Evolutionary conservation across 495 filamentous ascomycete genomes (phyloP), one percentile per base, ranked within the genome.

Genomic region (Daldinia vernicosa): DNA sequence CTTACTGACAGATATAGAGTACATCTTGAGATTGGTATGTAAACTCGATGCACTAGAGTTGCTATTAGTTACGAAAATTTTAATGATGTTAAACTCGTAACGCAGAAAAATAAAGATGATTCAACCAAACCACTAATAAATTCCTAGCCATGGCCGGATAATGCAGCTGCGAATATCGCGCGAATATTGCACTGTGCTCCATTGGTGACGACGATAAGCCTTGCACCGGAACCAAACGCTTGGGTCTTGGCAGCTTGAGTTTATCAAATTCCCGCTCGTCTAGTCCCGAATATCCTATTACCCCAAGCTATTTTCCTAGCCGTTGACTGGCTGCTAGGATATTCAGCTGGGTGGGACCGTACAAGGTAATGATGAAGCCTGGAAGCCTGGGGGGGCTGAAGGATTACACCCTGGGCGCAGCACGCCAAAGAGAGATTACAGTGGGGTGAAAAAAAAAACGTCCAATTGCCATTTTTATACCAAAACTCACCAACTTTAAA

Each of bases 311-410:
- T 12, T 40, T 24, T 57, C 37, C 9, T 39, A 9, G 28, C 19
- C 28, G 22, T 37, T 50, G 22, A 50, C 40, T 45, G 55, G 56
- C 37, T 55, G 57, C 50, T 17, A n/a, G 65, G 65, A 22, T 61
- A 39, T 61, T 67, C 65, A 67, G 65, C 65, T 67, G 26, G 51
- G 65, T 67, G 65, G 65, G 11, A 51, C 65, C 33, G 19, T 67
- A 50, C 47, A 67, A 40, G 47, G 35, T 45, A 32, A 67, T 67
- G 64, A 67, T 50, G 58, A 30, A 28, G 47, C 50, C 51, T 32
- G 11, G n/a, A n/a, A n/a, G n/a, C n/a, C n/a, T n/a, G n/a, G n/a
- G n/a, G 27, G 27, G 47, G 37, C 50, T 50, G 58, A 61, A 24
- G 60, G 50, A 53, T 28, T 14, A 22, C 4, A 53, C 26, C 50